phyloP scores from a whole-genome alignment of 1,284 basidiomycete genomes.

The Serendipita sp. region DNA sequence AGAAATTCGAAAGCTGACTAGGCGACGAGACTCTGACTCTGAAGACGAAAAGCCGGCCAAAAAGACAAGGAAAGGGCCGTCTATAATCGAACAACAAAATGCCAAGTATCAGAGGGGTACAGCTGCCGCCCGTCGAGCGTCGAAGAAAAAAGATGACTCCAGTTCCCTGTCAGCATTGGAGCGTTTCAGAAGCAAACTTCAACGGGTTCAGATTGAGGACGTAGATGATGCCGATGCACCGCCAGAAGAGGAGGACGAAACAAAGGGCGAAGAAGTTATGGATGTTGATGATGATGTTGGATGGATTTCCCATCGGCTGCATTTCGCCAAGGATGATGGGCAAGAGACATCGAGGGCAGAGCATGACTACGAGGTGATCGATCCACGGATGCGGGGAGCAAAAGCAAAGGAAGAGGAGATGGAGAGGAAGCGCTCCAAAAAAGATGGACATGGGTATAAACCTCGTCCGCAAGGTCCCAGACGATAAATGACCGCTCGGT shows the following conservation, averaged over 20 bases:
- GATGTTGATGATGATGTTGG: slow-evolving; percentile 73
- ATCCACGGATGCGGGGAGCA: slow-evolving; percentile 54
- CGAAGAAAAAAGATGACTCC: slow-evolving; percentile 49
- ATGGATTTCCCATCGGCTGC: slow-evolving; percentile 63
- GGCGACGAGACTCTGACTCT: slow-evolving; percentile 35
- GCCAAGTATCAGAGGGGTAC: slow-evolving; percentile 56
- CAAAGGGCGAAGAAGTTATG: slow-evolving; percentile 26
- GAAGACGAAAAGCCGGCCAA: slow-evolving; percentile 46
- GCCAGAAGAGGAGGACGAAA: slow-evolving; percentile 12
- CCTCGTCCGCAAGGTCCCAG: not conserved
- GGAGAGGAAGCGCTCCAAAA: slow-evolving; percentile 34
- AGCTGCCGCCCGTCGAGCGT: slow-evolving; percentile 16
- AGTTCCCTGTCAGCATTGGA: slow-evolving; percentile 58
- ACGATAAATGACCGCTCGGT: not conserved
- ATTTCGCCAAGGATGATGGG: slow-evolving; percentile 66
- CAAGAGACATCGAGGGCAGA: slow-evolving; percentile 64
- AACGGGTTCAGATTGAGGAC: slow-evolving; percentile 30
- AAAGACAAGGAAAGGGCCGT: slow-evolving; percentile 46
- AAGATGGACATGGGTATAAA: slow-evolving; percentile 2
- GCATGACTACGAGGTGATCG: slow-evolving; percentile 81
- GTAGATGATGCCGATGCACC: slow-evolving; percentile 19
- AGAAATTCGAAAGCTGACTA: slow-evolving; percentile 63
- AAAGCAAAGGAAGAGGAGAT: slow-evolving; percentile 59
- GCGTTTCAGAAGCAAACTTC: slow-evolving; percentile 58
- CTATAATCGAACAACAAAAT: slow-evolving; percentile 64